phyloP scores from a whole-genome alignment of 257 asterid species.

The Plectranthus barbatus region DNA sequence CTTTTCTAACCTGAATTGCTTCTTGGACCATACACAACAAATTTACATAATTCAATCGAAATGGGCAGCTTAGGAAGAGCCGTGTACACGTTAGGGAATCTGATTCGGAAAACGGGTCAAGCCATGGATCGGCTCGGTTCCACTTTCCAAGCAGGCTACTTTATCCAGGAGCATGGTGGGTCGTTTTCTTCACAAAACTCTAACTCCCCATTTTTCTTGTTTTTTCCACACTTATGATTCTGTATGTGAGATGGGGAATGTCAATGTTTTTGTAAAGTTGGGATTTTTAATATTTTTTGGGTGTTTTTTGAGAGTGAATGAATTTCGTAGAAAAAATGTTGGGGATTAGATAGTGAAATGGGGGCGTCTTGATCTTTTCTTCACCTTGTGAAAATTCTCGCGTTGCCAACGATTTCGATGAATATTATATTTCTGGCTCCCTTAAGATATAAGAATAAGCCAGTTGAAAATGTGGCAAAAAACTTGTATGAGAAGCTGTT shows the following conservation, averaged over 20 bases:
- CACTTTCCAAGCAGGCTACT: conserved; percentile 55
- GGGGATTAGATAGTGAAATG: conserved; percentile 2
- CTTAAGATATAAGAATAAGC: too few species aligned
- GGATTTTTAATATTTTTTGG: background rate
- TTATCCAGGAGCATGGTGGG: conserved; percentile 53
- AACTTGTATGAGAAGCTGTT: too few species aligned
- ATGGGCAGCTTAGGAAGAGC: conserved; percentile 80
- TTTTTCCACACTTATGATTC: background rate
- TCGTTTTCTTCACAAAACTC: too few species aligned
- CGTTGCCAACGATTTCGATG: background rate
- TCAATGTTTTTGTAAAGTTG: background rate
- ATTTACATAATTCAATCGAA: background rate
- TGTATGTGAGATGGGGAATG: background rate
- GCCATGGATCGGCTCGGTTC: conserved; percentile 77
- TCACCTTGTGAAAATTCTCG: background rate
- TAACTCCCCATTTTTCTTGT: background rate
- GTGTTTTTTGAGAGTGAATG: background rate
- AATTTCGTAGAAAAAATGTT: background rate
- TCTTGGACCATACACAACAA: background rate
- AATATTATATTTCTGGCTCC: too few species aligned
- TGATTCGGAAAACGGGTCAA: conserved; percentile 72
- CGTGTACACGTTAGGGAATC: conserved; percentile 52
- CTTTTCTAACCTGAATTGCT: background rate
- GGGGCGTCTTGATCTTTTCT: conserved; percentile 1
- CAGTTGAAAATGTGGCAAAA: too few species aligned